Percentiles rank a stretch among this genome's conserved stretches.
phyloP scores from a whole-genome alignment of 192 early-diverging fungal species.

The Backusella liffmaniae region DNA sequence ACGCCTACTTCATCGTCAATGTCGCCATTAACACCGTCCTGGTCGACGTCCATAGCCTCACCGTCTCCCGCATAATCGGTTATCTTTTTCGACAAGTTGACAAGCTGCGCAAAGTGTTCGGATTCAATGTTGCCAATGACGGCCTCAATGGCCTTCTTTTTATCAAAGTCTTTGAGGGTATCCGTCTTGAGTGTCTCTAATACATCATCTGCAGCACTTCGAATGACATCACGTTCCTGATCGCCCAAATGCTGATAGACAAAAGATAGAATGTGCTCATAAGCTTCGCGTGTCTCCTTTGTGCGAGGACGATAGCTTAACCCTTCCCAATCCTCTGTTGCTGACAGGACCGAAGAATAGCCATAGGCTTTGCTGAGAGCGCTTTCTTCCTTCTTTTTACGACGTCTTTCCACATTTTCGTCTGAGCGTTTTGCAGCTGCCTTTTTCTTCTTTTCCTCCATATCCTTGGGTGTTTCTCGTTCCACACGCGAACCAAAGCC shows the following conservation, averaged over 20 bases:
- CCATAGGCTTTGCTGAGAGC: slow-evolving; percentile 62
- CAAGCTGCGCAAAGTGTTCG: slow-evolving; percentile 82
- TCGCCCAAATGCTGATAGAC: slow-evolving; percentile 81
- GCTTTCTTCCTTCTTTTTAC: slow-evolving; percentile 59
- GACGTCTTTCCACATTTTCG: slow-evolving; percentile 50
- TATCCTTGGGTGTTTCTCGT: slow-evolving; percentile 61
- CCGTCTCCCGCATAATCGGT: slow-evolving; percentile 80
- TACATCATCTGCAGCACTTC: slow-evolving; percentile 85
- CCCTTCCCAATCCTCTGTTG: slow-evolving; percentile 85
- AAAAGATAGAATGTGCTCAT: slow-evolving; percentile 88
- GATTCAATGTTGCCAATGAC: slow-evolving; percentile 70
- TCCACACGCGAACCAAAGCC: slow-evolving; percentile 82
- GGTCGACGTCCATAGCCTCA: slow-evolving; percentile 55
- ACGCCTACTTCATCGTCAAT: slow-evolving; percentile 90
- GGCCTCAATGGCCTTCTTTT: slow-evolving; percentile 79
- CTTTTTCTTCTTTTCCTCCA: slow-evolving; percentile 68
- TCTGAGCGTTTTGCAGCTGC: slow-evolving; percentile 45
- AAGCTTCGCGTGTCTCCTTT: slow-evolving; percentile 83
- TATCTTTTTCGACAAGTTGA: slow-evolving; percentile 93
- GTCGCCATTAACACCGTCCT: slow-evolving; percentile 50
- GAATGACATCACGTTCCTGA: slow-evolving; percentile 86
- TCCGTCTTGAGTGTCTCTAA: slow-evolving; percentile 85
- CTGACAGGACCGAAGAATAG: slow-evolving; percentile 74
- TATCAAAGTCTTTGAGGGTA: slow-evolving; percentile 82
- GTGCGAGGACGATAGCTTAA: slow-evolving; percentile 86